phyloP scores from a whole-genome alignment of 495 filamentous ascomycete genomes.

The Elaphomyces granulatus region DNA sequence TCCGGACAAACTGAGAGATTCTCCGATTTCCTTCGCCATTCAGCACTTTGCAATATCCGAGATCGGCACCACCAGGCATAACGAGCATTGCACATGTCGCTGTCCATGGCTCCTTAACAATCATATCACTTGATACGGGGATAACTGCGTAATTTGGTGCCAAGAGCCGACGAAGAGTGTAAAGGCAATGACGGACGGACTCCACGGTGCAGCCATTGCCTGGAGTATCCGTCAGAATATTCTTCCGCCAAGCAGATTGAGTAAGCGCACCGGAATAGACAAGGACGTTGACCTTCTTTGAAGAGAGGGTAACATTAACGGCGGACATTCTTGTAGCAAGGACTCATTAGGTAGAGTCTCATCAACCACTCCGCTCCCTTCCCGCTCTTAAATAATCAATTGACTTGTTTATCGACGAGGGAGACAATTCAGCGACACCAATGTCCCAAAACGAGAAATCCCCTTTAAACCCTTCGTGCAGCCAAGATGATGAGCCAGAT shows the following conservation, averaged over 20 bases:
- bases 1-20: constrained; percentile 70
- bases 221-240: constrained; percentile 18
- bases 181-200: constrained; percentile 80
- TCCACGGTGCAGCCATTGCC: constrained; percentile 75
- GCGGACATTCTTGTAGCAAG: constrained; percentile 18
- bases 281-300: constrained; percentile 65
- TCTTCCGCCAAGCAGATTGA: constrained; percentile 4
- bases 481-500: constrained; percentile 75
- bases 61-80: constrained; percentile 87
- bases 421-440: constrained; percentile 9
- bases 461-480: constrained; percentile 14
- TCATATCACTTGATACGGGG: constrained; percentile 57
- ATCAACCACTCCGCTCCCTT: too few species aligned
- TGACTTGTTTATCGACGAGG: too few species aligned
- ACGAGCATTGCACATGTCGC: constrained; percentile 78
- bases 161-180: constrained; percentile 76
- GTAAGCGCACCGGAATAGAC: constrained; percentile 61
- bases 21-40: constrained; percentile 77
- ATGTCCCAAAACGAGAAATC: constrained; percentile 28
- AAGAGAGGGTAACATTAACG: constrained; percentile 34
- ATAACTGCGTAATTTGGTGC: constrained; percentile 89
- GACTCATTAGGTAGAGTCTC: too few species aligned
- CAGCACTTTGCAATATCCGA: constrained; percentile 76
- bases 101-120: constrained; percentile 87
- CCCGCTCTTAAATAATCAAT: constrained; percentile 1